Evolutionary conservation across 352 stramenopile genomes (phyloP).

Genomic region (Bremia lactucae): DNA sequence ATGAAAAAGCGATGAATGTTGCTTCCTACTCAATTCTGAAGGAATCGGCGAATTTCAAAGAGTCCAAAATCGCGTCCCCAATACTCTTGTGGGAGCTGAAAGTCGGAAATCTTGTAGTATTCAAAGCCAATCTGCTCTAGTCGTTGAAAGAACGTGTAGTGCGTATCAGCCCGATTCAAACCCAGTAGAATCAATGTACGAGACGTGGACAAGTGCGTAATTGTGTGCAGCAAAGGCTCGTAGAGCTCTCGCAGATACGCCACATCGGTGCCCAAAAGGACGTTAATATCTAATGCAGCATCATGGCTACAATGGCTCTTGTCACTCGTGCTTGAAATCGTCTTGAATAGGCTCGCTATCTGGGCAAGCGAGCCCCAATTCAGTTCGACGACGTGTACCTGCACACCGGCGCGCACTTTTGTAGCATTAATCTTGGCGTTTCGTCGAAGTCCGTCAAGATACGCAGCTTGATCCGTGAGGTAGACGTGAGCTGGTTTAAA

Average conservation of each 20-base stretch:
- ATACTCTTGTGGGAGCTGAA: conserved; percentile 38
- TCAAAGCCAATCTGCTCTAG: conserved; percentile 62
- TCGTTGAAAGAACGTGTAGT: conserved; percentile 49
- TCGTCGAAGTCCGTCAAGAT: conserved; percentile 43
- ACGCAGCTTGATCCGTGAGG: conserved; percentile 53
- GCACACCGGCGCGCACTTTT: conserved; percentile 18
- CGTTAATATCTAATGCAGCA: conserved; percentile 29
- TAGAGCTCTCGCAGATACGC: conserved; percentile 69
- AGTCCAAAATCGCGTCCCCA: conserved; percentile 72
- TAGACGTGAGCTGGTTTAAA: conserved; percentile 48
- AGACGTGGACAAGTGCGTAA: conserved; percentile 29
- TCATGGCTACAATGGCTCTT: not conserved
- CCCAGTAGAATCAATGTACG: conserved; percentile 57
- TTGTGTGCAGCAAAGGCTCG: conserved; percentile 56
- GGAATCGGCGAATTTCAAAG: conserved; percentile 64
- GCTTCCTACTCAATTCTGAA: no score
- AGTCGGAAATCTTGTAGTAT: conserved; percentile 75
- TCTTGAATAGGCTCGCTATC: conserved; percentile 32
- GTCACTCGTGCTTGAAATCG: conserved; percentile 11
- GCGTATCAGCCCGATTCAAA: conserved; percentile 62
- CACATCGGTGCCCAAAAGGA: conserved; percentile 76
- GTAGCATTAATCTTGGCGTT: conserved; percentile 46
- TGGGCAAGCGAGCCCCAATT: conserved; percentile 40
- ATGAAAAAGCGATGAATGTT: no score
- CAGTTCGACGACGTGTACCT: conserved; percentile 48